These are phyloP conservation scores for Aspergillus glaucus DNA, from an alignment of 2,329 filamentous ascomycete genomes.

Conservation along the genomic window DNA sequence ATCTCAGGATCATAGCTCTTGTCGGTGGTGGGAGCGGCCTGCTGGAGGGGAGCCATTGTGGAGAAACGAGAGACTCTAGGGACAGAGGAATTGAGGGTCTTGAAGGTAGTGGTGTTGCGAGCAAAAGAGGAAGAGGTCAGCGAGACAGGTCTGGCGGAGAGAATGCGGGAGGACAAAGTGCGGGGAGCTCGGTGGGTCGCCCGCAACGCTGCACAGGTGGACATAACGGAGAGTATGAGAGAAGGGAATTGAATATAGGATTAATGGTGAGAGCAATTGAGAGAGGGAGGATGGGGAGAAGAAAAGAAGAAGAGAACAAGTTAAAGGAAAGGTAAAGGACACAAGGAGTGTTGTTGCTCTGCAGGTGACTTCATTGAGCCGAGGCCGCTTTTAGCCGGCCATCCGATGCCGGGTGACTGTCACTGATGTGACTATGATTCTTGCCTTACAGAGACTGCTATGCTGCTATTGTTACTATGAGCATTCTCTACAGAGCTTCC, in stretches of 20 bases:
- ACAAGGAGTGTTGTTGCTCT: neutral
- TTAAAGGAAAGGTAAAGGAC: neutral
- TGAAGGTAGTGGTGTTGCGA: conserved; percentile 9
- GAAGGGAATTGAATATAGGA: neutral
- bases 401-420: conserved; percentile 1
- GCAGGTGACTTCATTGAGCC: conserved; percentile 4
- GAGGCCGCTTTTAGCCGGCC: conserved; percentile 4
- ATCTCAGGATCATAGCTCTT: conserved; percentile 84
- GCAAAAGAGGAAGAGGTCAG: conserved; percentile 8
- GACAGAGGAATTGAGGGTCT: conserved; percentile 10
- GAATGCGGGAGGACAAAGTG: conserved; percentile 45
- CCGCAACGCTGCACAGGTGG: conserved; percentile 36
- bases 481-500: too few species aligned
- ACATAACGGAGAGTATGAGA: conserved; percentile 25
- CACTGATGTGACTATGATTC: neutral
- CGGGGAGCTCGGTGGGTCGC: conserved; percentile 36
- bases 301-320: neutral
- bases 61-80: conserved; percentile 33
- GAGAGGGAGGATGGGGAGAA: conserved; percentile 1
- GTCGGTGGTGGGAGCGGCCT: conserved; percentile 29
- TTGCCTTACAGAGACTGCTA: too few species aligned
- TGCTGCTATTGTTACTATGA: too few species aligned
- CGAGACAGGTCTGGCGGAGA: conserved; percentile 22
- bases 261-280: neutral
- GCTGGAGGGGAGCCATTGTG: conserved; percentile 37